A percentile compares a stretch with the other conserved stretches of the same genome.
Evolutionary conservation across 2,329 filamentous ascomycete species (phyloP).

Genomic region (Stromatinia cepivora): DNA sequence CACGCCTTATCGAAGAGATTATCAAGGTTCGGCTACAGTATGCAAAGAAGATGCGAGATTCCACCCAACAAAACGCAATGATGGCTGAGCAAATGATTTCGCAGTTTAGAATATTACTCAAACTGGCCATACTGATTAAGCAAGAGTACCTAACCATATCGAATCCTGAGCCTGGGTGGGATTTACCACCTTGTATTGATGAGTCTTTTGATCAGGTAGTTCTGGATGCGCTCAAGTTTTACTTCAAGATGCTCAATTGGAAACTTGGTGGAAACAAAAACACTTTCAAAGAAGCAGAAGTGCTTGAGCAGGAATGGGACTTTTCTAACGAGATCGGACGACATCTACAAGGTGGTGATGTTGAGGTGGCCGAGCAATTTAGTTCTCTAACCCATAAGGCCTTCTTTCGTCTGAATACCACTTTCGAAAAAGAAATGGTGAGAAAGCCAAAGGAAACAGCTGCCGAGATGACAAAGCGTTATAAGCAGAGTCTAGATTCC

Average conservation of each 20-base stretch:
- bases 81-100: slow-evolving; percentile 98
- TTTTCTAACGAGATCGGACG: slow-evolving; percentile 93
- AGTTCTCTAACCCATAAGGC: slow-evolving; percentile 92
- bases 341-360: slow-evolving; percentile 87
- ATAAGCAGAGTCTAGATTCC: slow-evolving; percentile 92
- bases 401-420: slow-evolving; percentile 79
- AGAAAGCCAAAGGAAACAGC: slow-evolving; percentile 80
- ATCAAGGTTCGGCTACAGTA: slow-evolving; percentile 89
- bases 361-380: slow-evolving; percentile 97
- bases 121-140: slow-evolving; percentile 90
- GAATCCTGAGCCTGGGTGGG: slow-evolving; percentile 87
- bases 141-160: slow-evolving; percentile 82
- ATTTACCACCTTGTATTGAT: slow-evolving; percentile 92
- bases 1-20: slow-evolving; percentile 92
- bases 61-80: slow-evolving; percentile 85
- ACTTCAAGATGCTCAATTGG: slow-evolving; percentile 98
- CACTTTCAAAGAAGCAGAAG: slow-evolving; percentile 97
- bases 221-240: slow-evolving; percentile 90
- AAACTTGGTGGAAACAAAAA: slow-evolving; percentile 97
- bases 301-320: slow-evolving; percentile 96
- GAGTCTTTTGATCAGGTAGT: slow-evolving; percentile 93
- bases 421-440: slow-evolving; percentile 89
- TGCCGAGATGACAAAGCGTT: slow-evolving; percentile 91
- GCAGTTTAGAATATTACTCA: slow-evolving; percentile 91
- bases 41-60: slow-evolving; percentile 93